Evolutionary conservation across 1,284 basidiomycete species (phyloP), one percentile per base, ranked within the genome.

Genomic region (Rhodotorula mucilaginosa): DNA sequence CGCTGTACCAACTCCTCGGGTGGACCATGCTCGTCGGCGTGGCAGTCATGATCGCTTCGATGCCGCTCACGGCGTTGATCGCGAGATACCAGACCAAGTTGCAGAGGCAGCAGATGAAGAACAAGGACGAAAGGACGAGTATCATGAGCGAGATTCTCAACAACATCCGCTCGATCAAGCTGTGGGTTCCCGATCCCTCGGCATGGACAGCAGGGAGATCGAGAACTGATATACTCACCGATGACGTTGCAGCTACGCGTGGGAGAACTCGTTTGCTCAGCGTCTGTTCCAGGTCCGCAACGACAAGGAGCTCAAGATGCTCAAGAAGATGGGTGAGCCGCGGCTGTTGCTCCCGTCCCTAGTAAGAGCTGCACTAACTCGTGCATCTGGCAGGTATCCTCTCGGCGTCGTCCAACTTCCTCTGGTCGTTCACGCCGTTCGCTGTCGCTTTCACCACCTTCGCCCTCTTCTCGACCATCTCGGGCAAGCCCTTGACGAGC

Each of bases 51-150:
- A 80, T 93, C 51, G 68, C 67, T 7, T 71, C 70, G 7, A 74
- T 84, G 58, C 93, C 93, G 2, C 79, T 93, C 73, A 94, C 93
- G 77, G 91, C 91, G 0, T 78, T 86, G 61, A 88, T 94, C 70
- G 91, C 92, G 2, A 81, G 74, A 39, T 78, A 88, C 71, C 83
- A 93, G 74, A 96, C 96, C 80, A 84, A 82, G 61, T 87, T 95
- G 83, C 91, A 95, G 80, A 87, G 91, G 73, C 78, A 87, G 76
- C 92, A 97, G 80, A 97, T 97, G 95, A 92, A 92, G 81, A 92
- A 91, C 80, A 87, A 93, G 74, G 86, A 86, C 74, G 78, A 80
- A 51, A 80, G 85, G 58, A 85, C 57, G 79, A 82, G 61, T 39
- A 79, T 85, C 60, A 85, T 86, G 84, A 84, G 81, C 75, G 91